These are phyloP conservation scores for Oryza longistaminata DNA, from an alignment of 176 grass and related monocot species.

Conservation along the genomic window DNA sequence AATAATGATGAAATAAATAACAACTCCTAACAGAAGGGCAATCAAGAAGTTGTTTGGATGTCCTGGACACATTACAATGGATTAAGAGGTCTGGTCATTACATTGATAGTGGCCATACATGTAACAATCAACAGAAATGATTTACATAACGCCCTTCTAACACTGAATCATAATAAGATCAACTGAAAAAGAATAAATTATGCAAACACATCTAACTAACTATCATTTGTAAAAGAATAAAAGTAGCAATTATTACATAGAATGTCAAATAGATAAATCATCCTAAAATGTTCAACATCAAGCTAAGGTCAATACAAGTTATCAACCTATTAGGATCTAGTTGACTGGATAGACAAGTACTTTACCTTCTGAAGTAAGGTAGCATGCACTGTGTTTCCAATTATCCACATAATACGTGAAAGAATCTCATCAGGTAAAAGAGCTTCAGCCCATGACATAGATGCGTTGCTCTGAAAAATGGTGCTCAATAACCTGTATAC, in stretches of 20 bases:
- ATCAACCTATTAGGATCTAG: constrained; percentile 12
- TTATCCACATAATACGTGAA: constrained; percentile 77
- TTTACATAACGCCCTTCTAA: background rate
- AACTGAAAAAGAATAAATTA: constrained; percentile 22
- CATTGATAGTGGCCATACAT: background rate
- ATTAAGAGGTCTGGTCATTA: background rate
- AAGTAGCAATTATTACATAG: background rate
- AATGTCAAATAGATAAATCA: background rate
- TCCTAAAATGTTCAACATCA: constrained; percentile 13
- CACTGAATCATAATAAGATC: constrained; percentile 1
- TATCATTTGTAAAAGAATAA: background rate
- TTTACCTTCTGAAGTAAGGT: constrained; percentile 81
- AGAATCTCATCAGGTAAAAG: constrained; percentile 70
- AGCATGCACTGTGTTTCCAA: constrained; percentile 69
- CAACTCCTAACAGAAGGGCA: constrained; percentile 1
- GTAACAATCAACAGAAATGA: constrained; percentile 23
- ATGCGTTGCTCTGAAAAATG: constrained; percentile 52
- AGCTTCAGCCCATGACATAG: constrained; percentile 69
- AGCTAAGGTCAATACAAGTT: background rate
- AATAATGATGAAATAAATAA: constrained; percentile 1
- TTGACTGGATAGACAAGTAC: constrained; percentile 21
- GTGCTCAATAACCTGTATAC: constrained; percentile 62
- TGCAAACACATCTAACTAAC: constrained; percentile 5
- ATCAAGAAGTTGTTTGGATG: constrained; percentile 9
- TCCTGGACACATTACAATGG: constrained; percentile 22